Conservation (phyloP, 169 alveolate species). For the Theileria orientalis region DNA sequence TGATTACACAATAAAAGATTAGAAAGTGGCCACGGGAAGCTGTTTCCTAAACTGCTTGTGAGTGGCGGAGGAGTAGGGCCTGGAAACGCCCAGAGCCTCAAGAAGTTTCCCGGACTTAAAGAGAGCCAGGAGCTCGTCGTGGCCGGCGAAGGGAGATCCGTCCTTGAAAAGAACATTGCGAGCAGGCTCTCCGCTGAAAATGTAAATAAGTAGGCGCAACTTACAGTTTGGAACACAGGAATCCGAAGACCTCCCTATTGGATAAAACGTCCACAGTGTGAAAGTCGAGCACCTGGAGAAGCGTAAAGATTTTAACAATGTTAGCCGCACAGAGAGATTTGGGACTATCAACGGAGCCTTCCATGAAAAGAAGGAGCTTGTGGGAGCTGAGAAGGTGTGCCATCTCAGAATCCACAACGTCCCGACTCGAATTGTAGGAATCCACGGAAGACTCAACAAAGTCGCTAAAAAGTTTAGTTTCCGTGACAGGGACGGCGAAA, state of each 20-base stretch:
- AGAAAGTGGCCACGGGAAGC: conserved; percentile 60
- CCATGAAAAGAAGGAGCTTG: conserved; percentile 57
- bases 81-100: conserved; percentile 46
- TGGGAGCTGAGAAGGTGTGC: conserved; percentile 18
- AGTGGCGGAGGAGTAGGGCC: neutral
- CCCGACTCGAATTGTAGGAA: conserved; percentile 33
- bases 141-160: conserved; percentile 43
- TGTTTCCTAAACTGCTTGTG: conserved; percentile 31
- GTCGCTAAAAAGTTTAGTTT: conserved; percentile 12
- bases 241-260: conserved; percentile 48
- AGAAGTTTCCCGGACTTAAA: conserved; percentile 58
- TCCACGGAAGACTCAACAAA: conserved; percentile 27
- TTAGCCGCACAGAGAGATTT: conserved; percentile 63
- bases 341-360: conserved; percentile 63
- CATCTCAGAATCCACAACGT: conserved; percentile 50
- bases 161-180: conserved; percentile 49
- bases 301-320: conserved; percentile 39
- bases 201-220: neutral
- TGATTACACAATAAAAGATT: neutral
- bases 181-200: conserved; percentile 35
- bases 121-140: conserved; percentile 59
- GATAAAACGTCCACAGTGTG: conserved; percentile 57
- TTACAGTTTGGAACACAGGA: conserved; percentile 55
- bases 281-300: conserved; percentile 39
- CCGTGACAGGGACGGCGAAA: conserved; percentile 21